Base-by-base conservation (phyloP, 805 yeast genomes). In the Metschnikowia kunwiensis region DNA sequence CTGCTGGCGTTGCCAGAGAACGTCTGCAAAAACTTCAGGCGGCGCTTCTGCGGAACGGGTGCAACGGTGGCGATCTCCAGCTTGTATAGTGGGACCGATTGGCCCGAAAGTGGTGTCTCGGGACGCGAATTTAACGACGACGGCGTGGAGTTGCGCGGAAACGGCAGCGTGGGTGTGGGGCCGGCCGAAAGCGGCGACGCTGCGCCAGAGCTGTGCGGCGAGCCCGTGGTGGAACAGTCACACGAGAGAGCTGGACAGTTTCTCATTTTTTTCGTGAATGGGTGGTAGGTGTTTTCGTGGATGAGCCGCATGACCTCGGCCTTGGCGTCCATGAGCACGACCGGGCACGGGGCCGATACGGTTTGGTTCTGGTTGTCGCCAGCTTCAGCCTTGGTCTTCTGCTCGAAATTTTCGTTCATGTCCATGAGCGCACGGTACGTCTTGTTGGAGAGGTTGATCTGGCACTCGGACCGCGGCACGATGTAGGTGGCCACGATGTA, bases 381-480 rank as follows among this genome's bases (percentile, higher is more conserved):
- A n/a, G n/a, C n/a, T n/a, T n/a, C n/a, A n/a, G n/a, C n/a, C n/a
- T n/a, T n/a, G n/a, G n/a, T n/a, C n/a, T n/a, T n/a, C n/a, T n/a
- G n/a, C n/a, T n/a, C n/a, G n/a, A n/a, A n/a, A n/a, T n/a, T n/a
- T n/a, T n/a, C n/a, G n/a, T n/a, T n/a, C n/a, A n/a, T n/a, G 9
- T 34, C 39, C 22, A 56, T 26, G 26, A 64, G 49, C 9, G 48
- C 45, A 11, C 58, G 51, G 41, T 54, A 60, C 3, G 72, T 56
- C 6, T 61, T 58, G 40, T 60, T 50, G 0, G 78, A 70, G 16
- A 77, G 44, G 51, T 76, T 77, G 40, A 77, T 63, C 50, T 77
- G 78, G 26, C 59, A 60, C 2, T 69, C 66, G 1, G 80, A 61
- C 36, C 72, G 63, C 10, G 58, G 60, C 9, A 45, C 38, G 25